Percentiles rank a stretch among this genome's conserved stretches.
phyloP scores from a whole-genome alignment of 1,139 yeast species.

The Suzukiozyma palmioleophila region DNA sequence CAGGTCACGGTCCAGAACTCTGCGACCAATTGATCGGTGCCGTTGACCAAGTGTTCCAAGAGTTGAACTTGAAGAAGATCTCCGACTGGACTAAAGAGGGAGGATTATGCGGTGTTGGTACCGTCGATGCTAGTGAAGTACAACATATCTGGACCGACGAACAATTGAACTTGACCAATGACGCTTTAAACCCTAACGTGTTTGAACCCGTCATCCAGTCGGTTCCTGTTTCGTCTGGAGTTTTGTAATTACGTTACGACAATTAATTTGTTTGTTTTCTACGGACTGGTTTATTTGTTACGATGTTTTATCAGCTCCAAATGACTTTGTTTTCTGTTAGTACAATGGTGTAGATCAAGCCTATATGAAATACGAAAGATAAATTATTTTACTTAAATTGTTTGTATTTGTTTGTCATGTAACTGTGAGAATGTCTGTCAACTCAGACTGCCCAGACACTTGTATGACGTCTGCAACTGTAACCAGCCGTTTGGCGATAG shows the following conservation, averaged over 20 bases:
- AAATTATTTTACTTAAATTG: too few relatives aligned
- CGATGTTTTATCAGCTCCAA: not conserved
- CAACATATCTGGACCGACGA: constrained; percentile 80
- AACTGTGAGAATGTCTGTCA: too few relatives aligned
- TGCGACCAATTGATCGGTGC: constrained; percentile 75
- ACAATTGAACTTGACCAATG: constrained; percentile 60
- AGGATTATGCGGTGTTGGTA: constrained; percentile 89
- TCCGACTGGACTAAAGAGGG: constrained; percentile 75
- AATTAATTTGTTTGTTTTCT: not conserved
- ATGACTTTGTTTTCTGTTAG: too few relatives aligned
- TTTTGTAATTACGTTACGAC: constrained; percentile 13
- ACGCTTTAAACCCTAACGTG: constrained; percentile 63
- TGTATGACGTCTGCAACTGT: too few relatives aligned
- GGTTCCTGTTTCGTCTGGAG: constrained; percentile 68
- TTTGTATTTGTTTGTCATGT: too few relatives aligned
- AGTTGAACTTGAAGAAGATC: constrained; percentile 70
- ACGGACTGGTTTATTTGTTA: not conserved
- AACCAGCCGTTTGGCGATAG: too few relatives aligned
- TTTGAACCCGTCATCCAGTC: constrained; percentile 55
- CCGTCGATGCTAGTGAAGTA: constrained; percentile 38
- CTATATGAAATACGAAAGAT: too few relatives aligned
- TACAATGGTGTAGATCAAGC: too few relatives aligned
- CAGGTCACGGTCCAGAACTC: constrained; percentile 81
- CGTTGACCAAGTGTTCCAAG: constrained; percentile 74
- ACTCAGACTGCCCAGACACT: too few relatives aligned